Evolutionary conservation across 345 rosid species (phyloP), one percentile per base, ranked within the genome.

Genomic region (Melastoma malabathricum): DNA sequence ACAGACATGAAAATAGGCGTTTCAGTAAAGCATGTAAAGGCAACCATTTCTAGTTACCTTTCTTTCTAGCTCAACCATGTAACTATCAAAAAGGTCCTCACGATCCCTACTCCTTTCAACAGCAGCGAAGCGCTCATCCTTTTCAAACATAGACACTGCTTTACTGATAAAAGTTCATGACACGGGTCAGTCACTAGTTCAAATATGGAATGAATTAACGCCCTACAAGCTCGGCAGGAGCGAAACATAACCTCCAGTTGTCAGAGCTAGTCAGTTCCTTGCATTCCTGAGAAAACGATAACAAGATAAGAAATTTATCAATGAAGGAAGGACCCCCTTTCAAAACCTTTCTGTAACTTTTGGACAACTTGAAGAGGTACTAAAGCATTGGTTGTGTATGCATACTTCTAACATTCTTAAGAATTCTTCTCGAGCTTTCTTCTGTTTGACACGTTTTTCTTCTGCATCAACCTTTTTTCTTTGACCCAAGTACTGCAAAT

Each of bases 81-180:
- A 84, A 69, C 64, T 81, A 57, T 81, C 95, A 70, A 77, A 92
- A 71, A 92, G 88, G 63, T 92, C 97, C 71, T 88, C 94, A 48
- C 90, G 78, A 54, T 92, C 98, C 68, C 97, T 75, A 23, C 65
- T 56, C 63, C 83, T 80, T 51, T 92, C 98, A 67, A 92, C 94
- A 61, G 89, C 97, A 70, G 81, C 84, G 71, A 80, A 92, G 57
- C 98, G 81, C 60, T 87, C 90, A 79, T 92, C 97, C 68, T 79
- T 74, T 71, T 84, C 97, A 67, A 92, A 84, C 72, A 92, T 73
- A 65, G 63, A 75, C 60, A 81, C 64, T 39, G 94, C 97, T 79
- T 92, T 87, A 72, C 98, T 89, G 86, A 22, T 55, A 58, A 58
- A 60, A 47, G 46, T 48, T 51, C 15, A 13, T 45, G 38, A 27